A percentile compares a stretch with the other conserved stretches of the same genome.
These are phyloP conservation scores for Diaporthe vexans DNA, from an alignment of 2,329 filamentous ascomycete species.

Conservation along the genomic window DNA sequence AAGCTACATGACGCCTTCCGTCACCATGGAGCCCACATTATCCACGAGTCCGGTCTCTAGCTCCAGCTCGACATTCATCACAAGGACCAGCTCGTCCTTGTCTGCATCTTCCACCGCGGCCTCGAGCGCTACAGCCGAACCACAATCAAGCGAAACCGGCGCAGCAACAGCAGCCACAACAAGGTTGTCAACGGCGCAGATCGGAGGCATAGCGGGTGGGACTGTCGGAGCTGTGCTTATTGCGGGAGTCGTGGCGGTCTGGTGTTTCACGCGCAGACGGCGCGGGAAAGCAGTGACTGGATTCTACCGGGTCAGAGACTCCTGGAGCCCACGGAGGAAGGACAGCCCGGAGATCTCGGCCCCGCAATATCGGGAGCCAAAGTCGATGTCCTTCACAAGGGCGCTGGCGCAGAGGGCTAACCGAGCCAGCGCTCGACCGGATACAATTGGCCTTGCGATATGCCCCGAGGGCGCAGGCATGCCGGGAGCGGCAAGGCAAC, in stretches of 20 bases:
- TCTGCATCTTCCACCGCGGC: constrained; percentile 34
- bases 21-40: constrained; percentile 37
- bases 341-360: constrained; percentile 59
- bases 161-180: constrained; percentile 17
- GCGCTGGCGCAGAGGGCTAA: constrained; percentile 46
- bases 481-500: constrained; percentile 25
- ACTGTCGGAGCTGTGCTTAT: constrained; percentile 63
- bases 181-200: constrained; percentile 57
- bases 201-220: constrained; percentile 72
- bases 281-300: constrained; percentile 35
- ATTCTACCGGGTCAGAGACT: constrained; percentile 55
- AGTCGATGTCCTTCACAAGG: constrained; percentile 44
- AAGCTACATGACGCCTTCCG: constrained; percentile 32
- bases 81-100: constrained; percentile 74
- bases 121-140: neutral
- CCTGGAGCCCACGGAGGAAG: constrained; percentile 49
- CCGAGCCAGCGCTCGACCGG: constrained; percentile 48
- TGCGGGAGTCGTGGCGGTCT: constrained; percentile 56
- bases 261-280: constrained; percentile 26
- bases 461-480: constrained; percentile 49
- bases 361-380: constrained; percentile 52
- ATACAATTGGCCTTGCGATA: constrained; percentile 61
- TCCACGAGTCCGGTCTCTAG: constrained; percentile 11
- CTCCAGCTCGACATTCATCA: constrained; percentile 68
- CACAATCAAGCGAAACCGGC: constrained; percentile 22